Base-by-base conservation (phyloP, 257 asterid species). In the Solanum lycopersicoides region DNA sequence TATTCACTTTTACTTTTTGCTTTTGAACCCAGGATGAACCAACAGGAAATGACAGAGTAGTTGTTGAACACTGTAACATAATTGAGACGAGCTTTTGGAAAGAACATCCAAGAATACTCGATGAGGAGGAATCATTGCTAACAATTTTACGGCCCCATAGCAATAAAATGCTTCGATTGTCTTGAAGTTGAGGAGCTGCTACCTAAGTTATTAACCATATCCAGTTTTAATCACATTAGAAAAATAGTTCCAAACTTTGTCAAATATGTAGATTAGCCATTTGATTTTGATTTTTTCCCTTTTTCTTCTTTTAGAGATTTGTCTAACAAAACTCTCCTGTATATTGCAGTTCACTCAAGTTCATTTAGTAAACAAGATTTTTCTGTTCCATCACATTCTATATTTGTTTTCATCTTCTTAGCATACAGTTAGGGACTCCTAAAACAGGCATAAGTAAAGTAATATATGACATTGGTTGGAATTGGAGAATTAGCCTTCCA, bases 1-100 rank as follows among this genome's bases (percentile, higher is more conserved):
- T 44, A 23, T 44, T 44, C 16, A 47, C 85, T 80, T 47, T 3
- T 47, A 44, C 39, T 28, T 80, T 80, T 80, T 28, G 28, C 44
- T 47, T 47, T 32, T 80, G 41, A 47, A 47, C 32, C 28, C 68
- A 80, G 85, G 68, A 80, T 47, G 68, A 80, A 80, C n/a, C 37
- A 47, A 79, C 71, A 91, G 89, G 72, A 92, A 92, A 89, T 88
- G 89, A 75, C 89, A 91, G 90, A 82, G 89, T 93, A 37, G 94
- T 91, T 41, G 92, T 96, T 45, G 91, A 87, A 73, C 88, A 93
- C 85, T 89, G 94, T 83, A 91, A 95, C 87, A 95, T 95, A 87
- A 96, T 96, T 30, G 98, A 92, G 44, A 28, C 88, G 12, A 88
- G 89, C 88, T 96, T 95, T 69, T 96, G 98, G 99, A 91, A 88